phyloP scores from a whole-genome alignment of 2,329 filamentous ascomycete genomes.

The Claviceps sp. region DNA sequence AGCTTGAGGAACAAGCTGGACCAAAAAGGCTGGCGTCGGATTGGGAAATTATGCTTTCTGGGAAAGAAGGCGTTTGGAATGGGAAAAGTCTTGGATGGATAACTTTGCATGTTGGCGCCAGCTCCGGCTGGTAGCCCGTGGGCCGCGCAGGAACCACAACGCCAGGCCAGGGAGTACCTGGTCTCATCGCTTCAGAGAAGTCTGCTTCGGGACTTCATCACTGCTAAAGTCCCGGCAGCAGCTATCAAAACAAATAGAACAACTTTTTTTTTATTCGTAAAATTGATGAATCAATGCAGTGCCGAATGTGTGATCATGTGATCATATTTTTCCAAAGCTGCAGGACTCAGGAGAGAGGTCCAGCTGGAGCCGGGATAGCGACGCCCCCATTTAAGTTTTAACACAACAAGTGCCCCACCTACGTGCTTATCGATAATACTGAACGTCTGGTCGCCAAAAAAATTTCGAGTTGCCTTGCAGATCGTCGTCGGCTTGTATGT shows the following conservation, averaged over 20 bases:
- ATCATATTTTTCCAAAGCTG: neutral
- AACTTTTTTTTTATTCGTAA: too few species aligned
- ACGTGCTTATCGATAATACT: slow-evolving; percentile 3
- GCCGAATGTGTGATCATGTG: too few species aligned
- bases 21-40: neutral
- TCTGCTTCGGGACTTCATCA: too few species aligned
- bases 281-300: too few species aligned
- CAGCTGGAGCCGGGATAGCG: too few species aligned
- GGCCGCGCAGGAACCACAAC: too few species aligned
- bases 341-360: too few species aligned
- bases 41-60: neutral
- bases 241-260: too few species aligned
- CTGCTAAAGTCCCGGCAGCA: too few species aligned
- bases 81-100: neutral
- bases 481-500: neutral
- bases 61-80: neutral
- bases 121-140: neutral
- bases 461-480: neutral
- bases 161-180: too few species aligned
- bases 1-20: neutral
- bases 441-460: neutral
- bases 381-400: neutral
- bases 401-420: neutral
- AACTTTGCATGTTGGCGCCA: neutral
- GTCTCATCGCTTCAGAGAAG: too few species aligned